Evolutionary conservation across 495 filamentous ascomycete species (phyloP).

Genomic region (Tuber aestivum): DNA sequence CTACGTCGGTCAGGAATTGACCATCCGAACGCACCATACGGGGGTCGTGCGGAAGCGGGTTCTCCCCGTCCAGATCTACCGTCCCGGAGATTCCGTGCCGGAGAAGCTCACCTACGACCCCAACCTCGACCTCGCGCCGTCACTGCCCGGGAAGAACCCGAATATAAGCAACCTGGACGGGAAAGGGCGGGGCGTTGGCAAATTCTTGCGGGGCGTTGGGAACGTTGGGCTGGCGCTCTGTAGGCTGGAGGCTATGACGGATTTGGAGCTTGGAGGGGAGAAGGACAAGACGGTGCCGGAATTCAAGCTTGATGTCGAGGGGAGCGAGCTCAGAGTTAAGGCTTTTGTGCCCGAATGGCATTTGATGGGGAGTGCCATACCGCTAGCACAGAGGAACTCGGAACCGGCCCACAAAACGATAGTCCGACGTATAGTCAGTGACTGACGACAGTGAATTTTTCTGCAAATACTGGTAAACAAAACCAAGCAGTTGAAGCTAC

Average conservation of each 20-base stretch:
- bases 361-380: conserved; percentile 44
- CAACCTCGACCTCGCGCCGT: conserved; percentile 38
- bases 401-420: too few relatives aligned
- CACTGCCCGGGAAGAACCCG: conserved; percentile 17
- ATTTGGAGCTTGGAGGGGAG: conserved; percentile 53
- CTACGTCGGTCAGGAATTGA: conserved; percentile 94
- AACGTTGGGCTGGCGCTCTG: conserved; percentile 87
- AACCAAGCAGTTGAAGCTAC: too few relatives aligned
- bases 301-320: conserved; percentile 46
- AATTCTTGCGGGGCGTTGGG: conserved; percentile 66
- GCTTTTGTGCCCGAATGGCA: conserved; percentile 84
- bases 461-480: too few relatives aligned
- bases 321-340: conserved; percentile 59
- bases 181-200: conserved; percentile 65
- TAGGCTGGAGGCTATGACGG: conserved; percentile 83
- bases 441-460: too few relatives aligned
- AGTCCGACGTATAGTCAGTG: too few relatives aligned
- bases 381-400: too few relatives aligned
- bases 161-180: conserved; percentile 46
- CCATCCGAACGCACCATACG: conserved; percentile 86
- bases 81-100: conserved; percentile 40
- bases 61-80: conserved; percentile 75
- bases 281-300: conserved; percentile 44
- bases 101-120: conserved; percentile 50
- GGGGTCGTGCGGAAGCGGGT: conserved; percentile 88